Evolutionary conservation across 495 filamentous ascomycete genomes (phyloP), one percentile per base, ranked within the genome.

Genomic region (Lepidopterella palustris): DNA sequence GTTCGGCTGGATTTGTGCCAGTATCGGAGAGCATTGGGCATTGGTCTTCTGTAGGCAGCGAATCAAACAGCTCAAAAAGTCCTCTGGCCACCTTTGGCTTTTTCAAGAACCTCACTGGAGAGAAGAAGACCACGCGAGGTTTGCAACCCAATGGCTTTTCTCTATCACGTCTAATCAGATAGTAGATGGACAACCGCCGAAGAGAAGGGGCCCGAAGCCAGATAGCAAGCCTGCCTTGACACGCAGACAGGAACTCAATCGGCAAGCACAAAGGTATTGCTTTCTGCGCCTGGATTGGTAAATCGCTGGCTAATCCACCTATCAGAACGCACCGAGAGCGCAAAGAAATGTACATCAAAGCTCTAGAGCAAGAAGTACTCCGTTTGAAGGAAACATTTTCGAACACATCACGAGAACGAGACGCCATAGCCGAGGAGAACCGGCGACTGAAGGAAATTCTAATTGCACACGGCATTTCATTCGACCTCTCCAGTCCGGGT

Each of bases 181-280:
- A 6, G 42, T 69, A 85, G 92, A 95, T 80, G 92, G 92, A 15
- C 84, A 93, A 64, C 78, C 87, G 23, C 84, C 89, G 3, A 98
- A 98, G 74, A 83, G 88, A 57, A 82, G 93, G 67, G 93, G 93
- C 2, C 93, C 93, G 0, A 98, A 98, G 66, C 93, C 93, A 25
- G 93, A 97, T 71, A 95, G 89, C 76, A 96, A 96, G 66, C 93
- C 93, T 3, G 90, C 93, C 49, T 73, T 95, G 64, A 98, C 92
- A n/a, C 79, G 92, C 39, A 81, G 92, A 49, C 93, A 98, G 68
- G 93, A 98, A 69, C 74, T 97, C 49, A 98, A 98, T 70, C 82
- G 93, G 55, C 92, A 97, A 76, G 93, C 93, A 26, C 93, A 98
- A 73, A 86, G 92, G 92, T 93, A 84, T 66, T 69, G 58, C 29